Evolutionary conservation across 805 yeast species (phyloP), one percentile per base, ranked within the genome.

Genomic region (Wickerhamiella shivajii): DNA sequence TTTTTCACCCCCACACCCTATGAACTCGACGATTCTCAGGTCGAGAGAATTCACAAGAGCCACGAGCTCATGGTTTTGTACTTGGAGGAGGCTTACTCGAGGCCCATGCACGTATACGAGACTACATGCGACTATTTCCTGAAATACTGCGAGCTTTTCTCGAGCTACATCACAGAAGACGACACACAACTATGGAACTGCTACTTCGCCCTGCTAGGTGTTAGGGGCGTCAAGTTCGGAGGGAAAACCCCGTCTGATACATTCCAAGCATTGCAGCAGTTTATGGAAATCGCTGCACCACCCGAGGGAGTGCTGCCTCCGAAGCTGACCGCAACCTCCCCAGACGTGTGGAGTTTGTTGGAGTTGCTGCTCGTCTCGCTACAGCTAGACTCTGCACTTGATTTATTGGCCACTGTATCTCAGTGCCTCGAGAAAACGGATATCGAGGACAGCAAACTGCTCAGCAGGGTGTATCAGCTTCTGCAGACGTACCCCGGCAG

Each of bases 41-140:
- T 35, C 8, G 33, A 25, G 11, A 39, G 40, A 17, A 36, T 36
- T 10, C 25, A n/a, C 22, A 13, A 12, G 22, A 27, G 38, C 16
- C 40, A 42, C 29, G 38, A 27, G 27, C 38, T 41, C 27, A 38
- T 43, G 42, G 22, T n/a, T n/a, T n/a, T n/a, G n/a, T n/a, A n/a
- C n/a, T n/a, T n/a, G n/a, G n/a, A n/a, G n/a, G n/a, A n/a, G n/a
- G n/a, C n/a, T n/a, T n/a, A n/a, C n/a, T n/a, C n/a, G n/a, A n/a
- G n/a, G n/a, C n/a, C n/a, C n/a, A n/a, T n/a, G n/a, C n/a, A n/a
- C n/a, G n/a, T n/a, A n/a, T n/a, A n/a, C n/a, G n/a, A n/a, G n/a
- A n/a, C n/a, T n/a, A n/a, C n/a, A n/a, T n/a, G n/a, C n/a, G n/a
- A n/a, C n/a, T n/a, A n/a, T n/a, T n/a, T n/a, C n/a, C n/a, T n/a